phyloP scores from a whole-genome alignment of 192 early-diverging fungal species.

The Funneliformis geosporum region DNA sequence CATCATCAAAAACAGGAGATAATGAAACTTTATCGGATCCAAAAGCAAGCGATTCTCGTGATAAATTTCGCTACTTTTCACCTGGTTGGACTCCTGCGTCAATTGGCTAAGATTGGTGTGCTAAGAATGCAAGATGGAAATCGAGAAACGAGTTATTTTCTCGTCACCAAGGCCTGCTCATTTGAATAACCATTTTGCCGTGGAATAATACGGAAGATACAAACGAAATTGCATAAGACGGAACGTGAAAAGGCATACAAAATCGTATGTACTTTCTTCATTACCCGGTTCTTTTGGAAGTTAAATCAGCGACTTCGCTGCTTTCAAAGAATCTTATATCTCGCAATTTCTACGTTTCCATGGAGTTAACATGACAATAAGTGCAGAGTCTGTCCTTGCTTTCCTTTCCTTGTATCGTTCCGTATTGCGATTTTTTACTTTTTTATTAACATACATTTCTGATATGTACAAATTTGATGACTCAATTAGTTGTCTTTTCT shows the following conservation, averaged over 20 bases:
- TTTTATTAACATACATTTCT: constrained; percentile 13
- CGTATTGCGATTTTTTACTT: constrained; percentile 8
- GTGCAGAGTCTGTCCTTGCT: constrained; percentile 1
- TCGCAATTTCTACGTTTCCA: not conserved
- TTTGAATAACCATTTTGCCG: not conserved
- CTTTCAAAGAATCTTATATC: not conserved
- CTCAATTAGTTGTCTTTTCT: not conserved
- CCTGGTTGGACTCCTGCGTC: constrained; percentile 12
- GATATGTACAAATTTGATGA: not conserved
- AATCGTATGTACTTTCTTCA: not conserved
- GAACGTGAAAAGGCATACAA: not conserved
- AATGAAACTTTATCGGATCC: not conserved
- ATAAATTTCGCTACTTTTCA: constrained; percentile 6
- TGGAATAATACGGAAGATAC: not conserved
- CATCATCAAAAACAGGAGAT: not conserved
- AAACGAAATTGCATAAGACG: constrained; percentile 2
- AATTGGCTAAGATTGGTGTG: constrained; percentile 4
- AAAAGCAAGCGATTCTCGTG: not conserved
- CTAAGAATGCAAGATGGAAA: not conserved
- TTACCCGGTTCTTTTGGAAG: not conserved
- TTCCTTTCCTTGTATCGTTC: constrained; percentile 18
- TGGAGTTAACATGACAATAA: not conserved
- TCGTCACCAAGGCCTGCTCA: not conserved
- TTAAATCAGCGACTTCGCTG: not conserved
- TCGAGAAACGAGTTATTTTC: not conserved